Conservation (phyloP, 176 grass and related monocot genomes). For the Aegilops tauschii region DNA sequence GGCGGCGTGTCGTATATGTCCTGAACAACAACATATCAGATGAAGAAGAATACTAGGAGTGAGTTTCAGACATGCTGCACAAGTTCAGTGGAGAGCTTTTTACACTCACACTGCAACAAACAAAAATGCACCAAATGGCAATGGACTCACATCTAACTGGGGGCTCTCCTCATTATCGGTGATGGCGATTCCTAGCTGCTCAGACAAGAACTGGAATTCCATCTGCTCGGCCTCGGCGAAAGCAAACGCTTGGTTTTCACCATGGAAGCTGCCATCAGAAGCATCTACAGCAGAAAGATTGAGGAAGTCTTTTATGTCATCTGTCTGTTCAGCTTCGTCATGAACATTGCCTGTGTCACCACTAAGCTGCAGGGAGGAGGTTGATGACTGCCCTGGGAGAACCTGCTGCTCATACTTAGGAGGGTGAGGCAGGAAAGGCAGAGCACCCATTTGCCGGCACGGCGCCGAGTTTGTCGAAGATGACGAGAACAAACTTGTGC, state of each 20-base stretch:
- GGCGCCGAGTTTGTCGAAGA: conserved; percentile 43
- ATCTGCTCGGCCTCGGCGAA: conserved; percentile 72
- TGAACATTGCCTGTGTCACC: conserved; percentile 30
- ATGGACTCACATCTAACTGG: conserved; percentile 67
- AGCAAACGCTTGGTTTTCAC: conserved; percentile 46
- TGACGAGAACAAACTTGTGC: conserved; percentile 76
- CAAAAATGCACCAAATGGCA: background rate
- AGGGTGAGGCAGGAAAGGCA: conserved; percentile 88
- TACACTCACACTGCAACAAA: conserved; percentile 3
- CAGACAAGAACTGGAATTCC: conserved; percentile 90
- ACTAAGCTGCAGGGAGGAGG: conserved; percentile 37
- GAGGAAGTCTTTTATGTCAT: conserved; percentile 72
- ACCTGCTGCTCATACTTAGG: conserved; percentile 56
- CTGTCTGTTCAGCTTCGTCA: conserved; percentile 56
- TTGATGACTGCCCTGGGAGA: conserved; percentile 42
- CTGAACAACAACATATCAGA: conserved; percentile 36
- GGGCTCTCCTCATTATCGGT: conserved; percentile 81
- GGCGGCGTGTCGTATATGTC: conserved; percentile 70
- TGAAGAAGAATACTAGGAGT: background rate
- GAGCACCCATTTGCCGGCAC: conserved; percentile 31
- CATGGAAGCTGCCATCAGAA: conserved; percentile 72
- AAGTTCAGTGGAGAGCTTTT: background rate
- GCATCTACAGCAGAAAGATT: conserved; percentile 69
- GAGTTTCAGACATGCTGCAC: background rate
- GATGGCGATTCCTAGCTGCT: conserved; percentile 86